These are phyloP conservation scores for Trebouxia gelatinosa DNA, from an alignment of 163 green algal species.

Conservation along the genomic window DNA sequence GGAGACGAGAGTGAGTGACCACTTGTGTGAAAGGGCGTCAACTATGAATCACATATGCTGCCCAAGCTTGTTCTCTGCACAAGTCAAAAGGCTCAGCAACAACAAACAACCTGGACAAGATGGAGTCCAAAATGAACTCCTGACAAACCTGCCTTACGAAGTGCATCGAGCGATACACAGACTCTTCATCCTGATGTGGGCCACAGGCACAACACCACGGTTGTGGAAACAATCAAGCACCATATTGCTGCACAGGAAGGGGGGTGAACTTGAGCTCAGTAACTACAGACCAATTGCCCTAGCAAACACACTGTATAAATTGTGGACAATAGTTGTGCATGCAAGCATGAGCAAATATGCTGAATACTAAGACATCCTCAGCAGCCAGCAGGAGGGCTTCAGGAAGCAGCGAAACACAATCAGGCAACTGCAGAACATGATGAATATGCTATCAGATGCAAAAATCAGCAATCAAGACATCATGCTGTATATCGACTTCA, in stretches of 20 bases:
- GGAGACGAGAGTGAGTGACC: background rate
- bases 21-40: background rate
- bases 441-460: slow-evolving; percentile 39
- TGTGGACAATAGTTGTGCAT: slow-evolving; percentile 4
- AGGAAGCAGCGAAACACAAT: slow-evolving; percentile 11
- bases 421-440: slow-evolving; percentile 19
- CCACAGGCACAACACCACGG: slow-evolving; percentile 26
- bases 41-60: slow-evolving; percentile 8
- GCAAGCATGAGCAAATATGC: background rate
- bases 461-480: slow-evolving; percentile 9
- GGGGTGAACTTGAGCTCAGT: background rate
- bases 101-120: slow-evolving; percentile 36
- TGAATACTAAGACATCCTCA: background rate
- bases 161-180: background rate
- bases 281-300: slow-evolving; percentile 45
- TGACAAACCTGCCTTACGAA: slow-evolving; percentile 15
- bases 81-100: background rate
- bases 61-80: background rate
- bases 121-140: slow-evolving; percentile 36
- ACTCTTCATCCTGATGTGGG: slow-evolving; percentile 38
- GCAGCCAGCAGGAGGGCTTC: slow-evolving; percentile 35
- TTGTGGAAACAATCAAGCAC: slow-evolving; percentile 41
- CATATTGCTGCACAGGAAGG: slow-evolving; percentile 40
- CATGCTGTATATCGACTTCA: slow-evolving; percentile 38
- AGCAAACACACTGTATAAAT: slow-evolving; percentile 38